These are phyloP conservation scores for Dioszegia hungarica DNA, from an alignment of 768 basidiomycete species.

Conservation along the genomic window DNA sequence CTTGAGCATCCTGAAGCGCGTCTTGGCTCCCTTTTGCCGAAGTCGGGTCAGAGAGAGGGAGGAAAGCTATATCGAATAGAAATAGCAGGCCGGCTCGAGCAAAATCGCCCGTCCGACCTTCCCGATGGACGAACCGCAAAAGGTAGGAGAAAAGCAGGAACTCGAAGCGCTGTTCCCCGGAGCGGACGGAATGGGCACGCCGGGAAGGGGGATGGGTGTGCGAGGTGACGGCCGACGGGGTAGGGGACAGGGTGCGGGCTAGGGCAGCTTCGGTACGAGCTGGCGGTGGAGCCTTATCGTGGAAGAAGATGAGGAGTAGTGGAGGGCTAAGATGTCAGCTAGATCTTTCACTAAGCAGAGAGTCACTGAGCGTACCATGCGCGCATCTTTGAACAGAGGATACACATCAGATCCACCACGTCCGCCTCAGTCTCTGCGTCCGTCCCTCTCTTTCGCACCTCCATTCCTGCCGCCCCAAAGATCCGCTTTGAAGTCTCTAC, in stretches of 20 bases:
- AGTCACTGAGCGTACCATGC: conserved; percentile 52
- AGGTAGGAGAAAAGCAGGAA: conserved; percentile 94
- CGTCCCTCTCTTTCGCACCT: background rate
- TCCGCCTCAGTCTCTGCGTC: conserved; percentile 51
- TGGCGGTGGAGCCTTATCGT: conserved; percentile 61
- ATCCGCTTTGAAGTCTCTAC: conserved; percentile 66
- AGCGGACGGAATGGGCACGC: background rate
- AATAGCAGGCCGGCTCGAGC: conserved; percentile 88
- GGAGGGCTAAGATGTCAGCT: conserved; percentile 26
- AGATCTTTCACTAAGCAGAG: background rate
- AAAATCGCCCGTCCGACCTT: conserved; percentile 88
- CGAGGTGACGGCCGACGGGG: conserved; percentile 60
- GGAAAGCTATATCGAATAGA: conserved; percentile 83
- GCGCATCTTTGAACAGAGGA: conserved; percentile 84
- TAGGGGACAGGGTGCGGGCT: conserved; percentile 54
- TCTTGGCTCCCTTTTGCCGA: conserved; percentile 49
- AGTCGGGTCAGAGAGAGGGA: conserved; percentile 6
- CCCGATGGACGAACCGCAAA: conserved; percentile 87
- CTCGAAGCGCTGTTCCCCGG: conserved; percentile 67
- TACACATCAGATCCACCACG: conserved; percentile 83
- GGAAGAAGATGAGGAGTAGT: conserved; percentile 93
- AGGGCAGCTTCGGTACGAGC: background rate
- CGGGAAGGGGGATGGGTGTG: conserved; percentile 54
- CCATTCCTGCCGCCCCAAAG: conserved; percentile 68
- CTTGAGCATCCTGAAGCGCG: conserved; percentile 74